These are phyloP conservation scores for Hebeloma cylindrosporum DNA, from an alignment of 768 basidiomycete genomes.

Conservation along the genomic window DNA sequence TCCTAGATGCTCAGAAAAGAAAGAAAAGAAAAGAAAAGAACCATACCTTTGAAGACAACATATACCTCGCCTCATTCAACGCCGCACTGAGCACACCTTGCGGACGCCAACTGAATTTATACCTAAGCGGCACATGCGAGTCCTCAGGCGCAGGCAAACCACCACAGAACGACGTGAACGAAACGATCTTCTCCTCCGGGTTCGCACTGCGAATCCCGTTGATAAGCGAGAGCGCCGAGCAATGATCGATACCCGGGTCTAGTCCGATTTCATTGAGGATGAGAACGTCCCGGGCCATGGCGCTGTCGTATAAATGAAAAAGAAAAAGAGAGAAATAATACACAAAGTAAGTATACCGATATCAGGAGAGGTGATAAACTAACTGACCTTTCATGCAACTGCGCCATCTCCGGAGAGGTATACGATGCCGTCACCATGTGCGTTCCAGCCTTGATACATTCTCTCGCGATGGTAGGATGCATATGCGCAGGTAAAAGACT, in stretches of 20 bases:
- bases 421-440: slow-evolving; percentile 94
- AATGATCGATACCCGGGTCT: slow-evolving; percentile 89
- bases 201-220: slow-evolving; percentile 58
- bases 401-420: slow-evolving; percentile 74
- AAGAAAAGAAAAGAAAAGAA: not conserved
- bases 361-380: not conserved
- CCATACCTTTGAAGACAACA: slow-evolving; percentile 55
- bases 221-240: slow-evolving; percentile 83
- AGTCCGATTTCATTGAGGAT: slow-evolving; percentile 89
- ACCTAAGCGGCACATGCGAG: slow-evolving; percentile 69
- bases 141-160: slow-evolving; percentile 81
- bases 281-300: slow-evolving; percentile 60
- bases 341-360: slow-evolving; percentile 1
- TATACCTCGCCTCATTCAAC: slow-evolving; percentile 67
- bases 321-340: not conserved
- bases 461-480: slow-evolving; percentile 68
- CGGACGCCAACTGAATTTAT: slow-evolving; percentile 95
- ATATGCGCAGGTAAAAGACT: slow-evolving; percentile 81
- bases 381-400: slow-evolving; percentile 58
- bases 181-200: slow-evolving; percentile 54
- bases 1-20: not conserved
- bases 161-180: slow-evolving; percentile 91
- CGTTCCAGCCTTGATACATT: slow-evolving; percentile 66
- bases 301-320: slow-evolving; percentile 43
- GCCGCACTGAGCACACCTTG: slow-evolving; percentile 83